Evolutionary conservation across 2,329 filamentous ascomycete genomes (phyloP).

Genomic region (Pseudogymnoascus verrucosus): DNA sequence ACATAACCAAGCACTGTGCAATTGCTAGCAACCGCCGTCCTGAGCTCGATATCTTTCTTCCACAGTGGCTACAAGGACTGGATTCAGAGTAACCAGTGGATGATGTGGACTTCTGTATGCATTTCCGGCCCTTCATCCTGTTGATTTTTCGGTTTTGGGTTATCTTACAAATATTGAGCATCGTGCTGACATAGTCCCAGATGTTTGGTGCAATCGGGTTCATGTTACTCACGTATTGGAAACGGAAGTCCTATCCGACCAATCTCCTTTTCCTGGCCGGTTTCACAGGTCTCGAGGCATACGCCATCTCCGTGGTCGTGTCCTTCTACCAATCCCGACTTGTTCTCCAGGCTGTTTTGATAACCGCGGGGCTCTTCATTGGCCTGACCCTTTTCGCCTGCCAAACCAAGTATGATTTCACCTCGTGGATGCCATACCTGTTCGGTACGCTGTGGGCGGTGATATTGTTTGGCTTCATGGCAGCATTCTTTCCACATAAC

Average conservation of each 20-base stretch:
- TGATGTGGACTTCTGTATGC: slow-evolving; percentile 75
- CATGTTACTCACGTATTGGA: slow-evolving; percentile 87
- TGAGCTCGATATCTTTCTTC: slow-evolving; percentile 82
- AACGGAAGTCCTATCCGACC: slow-evolving; percentile 88
- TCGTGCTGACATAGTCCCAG: slow-evolving; percentile 28
- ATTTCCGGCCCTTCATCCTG: not conserved
- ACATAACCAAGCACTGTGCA: slow-evolving; percentile 60
- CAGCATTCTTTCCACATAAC: slow-evolving; percentile 77
- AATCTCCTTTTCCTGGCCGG: slow-evolving; percentile 87
- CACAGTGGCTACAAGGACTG: slow-evolving; percentile 69
- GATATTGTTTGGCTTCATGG: slow-evolving; percentile 88
- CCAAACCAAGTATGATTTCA: slow-evolving; percentile 98
- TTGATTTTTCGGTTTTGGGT: not conserved
- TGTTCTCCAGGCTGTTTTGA: slow-evolving; percentile 81
- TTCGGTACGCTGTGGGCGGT: slow-evolving; percentile 86
- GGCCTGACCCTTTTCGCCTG: slow-evolving; percentile 82
- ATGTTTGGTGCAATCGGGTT: slow-evolving; percentile 76
- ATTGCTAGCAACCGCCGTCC: slow-evolving; percentile 71
- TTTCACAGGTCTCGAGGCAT: slow-evolving; percentile 89
- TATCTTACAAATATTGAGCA: not conserved
- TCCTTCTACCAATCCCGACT: slow-evolving; percentile 79
- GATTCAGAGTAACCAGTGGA: slow-evolving; percentile 76
- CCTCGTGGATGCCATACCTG: slow-evolving; percentile 90
- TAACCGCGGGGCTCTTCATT: slow-evolving; percentile 78
- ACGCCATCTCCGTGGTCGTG: slow-evolving; percentile 85